These are phyloP conservation scores for Metschnikowia gelsemii DNA, from an alignment of 805 yeast genomes.

Conservation along the genomic window DNA sequence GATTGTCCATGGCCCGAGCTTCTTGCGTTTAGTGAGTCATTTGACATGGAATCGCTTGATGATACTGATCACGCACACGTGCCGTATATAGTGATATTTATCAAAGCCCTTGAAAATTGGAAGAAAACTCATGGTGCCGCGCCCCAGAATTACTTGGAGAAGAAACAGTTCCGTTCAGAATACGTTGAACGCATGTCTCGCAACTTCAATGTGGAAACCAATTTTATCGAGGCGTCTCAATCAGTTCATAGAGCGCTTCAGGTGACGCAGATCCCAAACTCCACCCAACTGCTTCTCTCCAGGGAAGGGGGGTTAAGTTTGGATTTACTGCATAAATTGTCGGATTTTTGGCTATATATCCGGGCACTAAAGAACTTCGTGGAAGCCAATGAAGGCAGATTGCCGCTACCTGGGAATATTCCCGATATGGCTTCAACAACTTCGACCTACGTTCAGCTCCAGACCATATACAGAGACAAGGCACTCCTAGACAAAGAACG, in stretches of 20 bases:
- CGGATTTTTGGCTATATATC: constrained; percentile 61
- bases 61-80: constrained; percentile 54
- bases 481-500: constrained; percentile 48
- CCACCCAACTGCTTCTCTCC: constrained; percentile 25
- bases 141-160: constrained; percentile 42
- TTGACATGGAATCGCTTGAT: constrained; percentile 48
- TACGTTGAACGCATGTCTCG: constrained; percentile 39
- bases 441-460: constrained; percentile 54
- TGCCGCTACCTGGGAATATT: constrained; percentile 73
- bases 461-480: constrained; percentile 55
- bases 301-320: constrained; percentile 2
- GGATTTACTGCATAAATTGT: constrained; percentile 23
- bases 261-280: constrained; percentile 34
- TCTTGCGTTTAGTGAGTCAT: constrained; percentile 45
- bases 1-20: constrained; percentile 74
- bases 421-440: constrained; percentile 92
- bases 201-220: constrained; percentile 52
- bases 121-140: constrained; percentile 25
- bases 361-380: constrained; percentile 56
- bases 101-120: constrained; percentile 53
- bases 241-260: constrained; percentile 39
- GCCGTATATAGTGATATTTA: constrained; percentile 65
- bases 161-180: constrained; percentile 35
- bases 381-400: constrained; percentile 28
- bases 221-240: constrained; percentile 39